Base-by-base conservation (phyloP, 768 basidiomycete genomes). In the Kwoniella shandongensis region DNA sequence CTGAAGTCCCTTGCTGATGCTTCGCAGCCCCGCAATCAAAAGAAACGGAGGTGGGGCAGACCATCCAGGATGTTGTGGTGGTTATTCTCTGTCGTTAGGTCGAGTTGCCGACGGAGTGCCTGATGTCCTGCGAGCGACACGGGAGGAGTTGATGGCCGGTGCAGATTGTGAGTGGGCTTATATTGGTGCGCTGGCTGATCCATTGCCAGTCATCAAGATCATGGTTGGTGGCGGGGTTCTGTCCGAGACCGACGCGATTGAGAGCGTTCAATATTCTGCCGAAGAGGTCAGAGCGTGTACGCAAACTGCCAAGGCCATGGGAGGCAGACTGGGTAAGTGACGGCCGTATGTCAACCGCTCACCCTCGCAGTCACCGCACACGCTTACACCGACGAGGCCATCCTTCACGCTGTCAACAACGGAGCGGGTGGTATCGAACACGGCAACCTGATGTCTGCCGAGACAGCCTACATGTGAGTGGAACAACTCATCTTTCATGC, bases 371-470 rank as follows among this genome's bases (percentile, higher is more conserved):
- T 61, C 22, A 79, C 73, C 30, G 80, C 80, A 25, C 64, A 79
- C 58, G 66, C 60, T 17, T 72, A 66, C 49, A 81, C 80, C 1
- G 66, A 72, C n/a, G 79, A 77, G 20, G 76, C 79, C 1, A 79
- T 81, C 56, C 66, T 73, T 1, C 80, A 81, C 46, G 80, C 80
- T 0, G 75, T 81, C 32, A 75, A 79, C n/a, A 80, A 80, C 46
- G 80, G 81, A 10, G 77, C 80, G 4, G 60, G 53, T 11, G 80
- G 80, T 3, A 81, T 81, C 45, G 81, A 81, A 54, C 81, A 81
- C 51, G 81, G 81, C 4, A 81, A 81, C 61, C 67, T 81, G 10
- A 73, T 81, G 13, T 79, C 79, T 47, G 32, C 63, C 7, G 59
- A 73, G 10, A 80, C 80, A 3, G 80, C 80, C 0, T 63, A 76